Conservation (phyloP, 305 asterid species). For the Andrographis paniculata region DNA sequence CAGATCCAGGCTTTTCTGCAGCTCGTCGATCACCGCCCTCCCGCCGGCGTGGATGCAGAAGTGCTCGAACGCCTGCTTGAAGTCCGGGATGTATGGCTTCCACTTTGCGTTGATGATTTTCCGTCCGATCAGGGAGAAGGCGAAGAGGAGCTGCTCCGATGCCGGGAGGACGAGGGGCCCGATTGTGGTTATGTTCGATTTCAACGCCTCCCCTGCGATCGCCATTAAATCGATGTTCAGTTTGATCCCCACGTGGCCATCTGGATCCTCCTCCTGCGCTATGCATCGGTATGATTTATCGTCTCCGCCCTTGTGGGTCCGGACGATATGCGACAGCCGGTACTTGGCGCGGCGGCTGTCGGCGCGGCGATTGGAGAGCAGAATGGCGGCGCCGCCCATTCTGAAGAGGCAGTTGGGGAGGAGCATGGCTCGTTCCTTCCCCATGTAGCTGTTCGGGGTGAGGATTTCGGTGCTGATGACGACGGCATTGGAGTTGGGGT, state of each 20-base stretch:
- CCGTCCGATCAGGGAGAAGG: conserved; percentile 22
- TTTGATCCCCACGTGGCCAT: conserved; percentile 36
- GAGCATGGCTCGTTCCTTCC: conserved; percentile 52
- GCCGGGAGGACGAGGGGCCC: conserved; percentile 46
- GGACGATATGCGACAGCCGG: conserved; percentile 26
- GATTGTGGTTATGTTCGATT: conserved; percentile 35
- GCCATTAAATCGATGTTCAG: conserved; percentile 37
- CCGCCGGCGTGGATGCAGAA: conserved; percentile 54
- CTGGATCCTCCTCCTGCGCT: conserved; percentile 34
- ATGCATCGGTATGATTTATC: conserved; percentile 34
- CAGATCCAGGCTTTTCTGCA: conserved; percentile 36
- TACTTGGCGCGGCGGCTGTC: conserved; percentile 38
- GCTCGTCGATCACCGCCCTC: conserved; percentile 49
- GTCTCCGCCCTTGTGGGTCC: conserved; percentile 36
- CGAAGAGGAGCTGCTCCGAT: conserved; percentile 36
- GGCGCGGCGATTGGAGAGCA: conserved; percentile 31
- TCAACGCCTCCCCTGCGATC: conserved; percentile 42
- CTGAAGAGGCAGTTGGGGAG: conserved; percentile 42
- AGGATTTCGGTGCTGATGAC: conserved; percentile 46
- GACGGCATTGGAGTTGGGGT: conserved; percentile 40
- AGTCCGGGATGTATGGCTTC: conserved; percentile 40
- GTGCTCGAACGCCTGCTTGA: conserved; percentile 45
- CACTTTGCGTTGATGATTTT: conserved; percentile 20
- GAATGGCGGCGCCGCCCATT: conserved; percentile 46
- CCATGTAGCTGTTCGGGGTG: conserved; percentile 27